Percentiles rank a stretch among this genome's conserved stretches.
Conservation (phyloP, 768 basidiomycete species). For the Kwoniella europaea region DNA sequence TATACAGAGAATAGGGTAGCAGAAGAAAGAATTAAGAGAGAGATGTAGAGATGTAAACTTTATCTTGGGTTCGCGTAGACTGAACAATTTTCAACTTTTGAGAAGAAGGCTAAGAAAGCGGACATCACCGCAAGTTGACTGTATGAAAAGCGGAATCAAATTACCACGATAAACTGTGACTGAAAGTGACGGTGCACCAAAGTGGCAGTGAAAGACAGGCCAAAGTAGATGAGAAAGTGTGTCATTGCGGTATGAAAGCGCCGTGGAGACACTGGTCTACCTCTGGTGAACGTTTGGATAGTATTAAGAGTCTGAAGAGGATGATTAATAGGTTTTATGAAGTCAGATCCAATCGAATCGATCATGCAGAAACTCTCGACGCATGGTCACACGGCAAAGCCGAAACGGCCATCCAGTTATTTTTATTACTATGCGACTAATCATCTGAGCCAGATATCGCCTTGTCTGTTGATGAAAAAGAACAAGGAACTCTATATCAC, state of each 20-base stretch:
- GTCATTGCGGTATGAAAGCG: no score
- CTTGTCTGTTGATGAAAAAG: no score
- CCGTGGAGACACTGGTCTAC: no score
- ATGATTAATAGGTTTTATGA: no score
- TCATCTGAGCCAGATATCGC: no score
- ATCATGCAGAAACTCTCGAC: neutral
- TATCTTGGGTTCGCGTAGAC: conserved; percentile 1
- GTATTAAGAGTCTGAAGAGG: no score
- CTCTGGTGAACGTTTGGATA: no score
- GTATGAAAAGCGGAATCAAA: conserved; percentile 8
- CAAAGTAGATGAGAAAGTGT: neutral
- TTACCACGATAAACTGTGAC: neutral
- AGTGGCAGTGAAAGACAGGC: neutral
- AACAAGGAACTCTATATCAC: no score
- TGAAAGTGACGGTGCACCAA: no score
- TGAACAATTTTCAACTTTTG: conserved; percentile 3
- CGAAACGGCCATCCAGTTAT: neutral
- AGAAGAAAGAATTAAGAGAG: neutral
- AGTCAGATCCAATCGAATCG: neutral
- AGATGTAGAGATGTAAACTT: neutral
- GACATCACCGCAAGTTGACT: conserved; percentile 1
- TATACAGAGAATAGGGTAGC: neutral
- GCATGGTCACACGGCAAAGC: neutral
- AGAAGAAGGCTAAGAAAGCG: neutral
- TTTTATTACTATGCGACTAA: no score